Evolutionary conservation across 805 yeast species (phyloP), one percentile per base, ranked within the genome.

Genomic region (Saccharomycopsis fermentans): DNA sequence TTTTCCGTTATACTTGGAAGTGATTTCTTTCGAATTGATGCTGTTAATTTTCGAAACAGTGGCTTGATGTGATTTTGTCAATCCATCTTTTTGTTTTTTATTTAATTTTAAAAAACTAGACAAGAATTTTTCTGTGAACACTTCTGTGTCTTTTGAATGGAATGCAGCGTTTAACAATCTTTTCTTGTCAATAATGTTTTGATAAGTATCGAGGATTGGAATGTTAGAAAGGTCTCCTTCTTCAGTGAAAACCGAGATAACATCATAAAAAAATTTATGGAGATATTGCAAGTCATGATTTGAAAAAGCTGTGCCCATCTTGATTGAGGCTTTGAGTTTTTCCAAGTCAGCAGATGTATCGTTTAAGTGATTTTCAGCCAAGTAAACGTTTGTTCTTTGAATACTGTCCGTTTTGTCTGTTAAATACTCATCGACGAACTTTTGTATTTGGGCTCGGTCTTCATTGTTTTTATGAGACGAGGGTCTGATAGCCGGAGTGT

Each of bases 121-220:
- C 39, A 84, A 70, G 66, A 79, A 82, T 17, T 75, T 72, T 63
- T 83, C 87, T 6, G 83, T 75, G 64, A 82, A 75, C 0, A 77
- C 67, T 0, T 76, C 77, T 3, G 21, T n/a, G 35, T 64, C 69
- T 47, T 64, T 68, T 3, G 68, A 70, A 59, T 73, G 81, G 65
- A 79, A 82, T 27, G 82, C 76, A 0, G 84, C 83, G 63, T 80
- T 83, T 62, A 77, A 79, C 27, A 81, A 79, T 59, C 82, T 69
- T 11, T 78, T 74, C 2, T 73, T 71, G 11, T 77, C 70, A 32
- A 70, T 70, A 66, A 81, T 83, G 6, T 69, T 70, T 29, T 71
- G 71, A 52, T 84, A 69, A 26, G 71, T 69, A 0, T 68, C 66
- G 2, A 80, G 69, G 5, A 69, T 63, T 1, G 89, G 89, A 62